Evolutionary conservation across 177 flowering plant species (phyloP), one percentile per base, ranked within the genome.

Genomic region (Vitis hybrid): DNA sequence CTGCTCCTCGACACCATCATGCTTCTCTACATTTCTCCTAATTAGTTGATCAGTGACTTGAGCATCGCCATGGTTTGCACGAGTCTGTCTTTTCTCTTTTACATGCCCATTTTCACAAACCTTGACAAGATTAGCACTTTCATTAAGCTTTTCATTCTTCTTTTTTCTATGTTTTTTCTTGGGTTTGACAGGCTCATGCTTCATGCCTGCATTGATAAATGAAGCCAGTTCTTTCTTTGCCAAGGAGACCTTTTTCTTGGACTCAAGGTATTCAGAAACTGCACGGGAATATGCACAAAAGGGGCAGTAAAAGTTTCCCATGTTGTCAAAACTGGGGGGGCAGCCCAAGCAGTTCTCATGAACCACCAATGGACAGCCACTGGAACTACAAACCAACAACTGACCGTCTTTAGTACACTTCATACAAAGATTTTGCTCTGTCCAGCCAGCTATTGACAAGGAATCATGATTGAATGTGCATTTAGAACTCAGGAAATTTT

Each of bases 271-370:
- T 49, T 79, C 83, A 11, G 83, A 77, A 35, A 81, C 71, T 58
- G 92, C 84, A 52, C 27, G 78, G 16, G 84, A 76, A 81, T 83
- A 89, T 21, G 79, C 76, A 81, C 95, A 92, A 70, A 88, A 87
- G 14, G 93, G 97, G 70, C 97, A 92, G 69, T 75, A 80, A 73
- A 90, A 92, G 10, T 75, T 74, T 4, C 87, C 89, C 15, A 51
- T 64, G 16, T 72, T 73, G 62, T 85, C 84, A 69, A 85, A 81
- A n/a, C 55, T 73, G 19, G 74, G 72, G 4, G 82, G 60, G 68
- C 79, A 82, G 60, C 78, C 86, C 73, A 92, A 68, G 66, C 97
- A 91, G 51, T 72, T 76, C 71, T 84, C 82, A 71, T 92, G 97
- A 78, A 87, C 79, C 16, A 65, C 70, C 50, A 88, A 13, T 48